A percentile compares a stretch with the other conserved stretches of the same genome.
Evolutionary conservation across 2,329 filamentous ascomycete genomes (phyloP).

Genomic region (Byssochlamys sp.): DNA sequence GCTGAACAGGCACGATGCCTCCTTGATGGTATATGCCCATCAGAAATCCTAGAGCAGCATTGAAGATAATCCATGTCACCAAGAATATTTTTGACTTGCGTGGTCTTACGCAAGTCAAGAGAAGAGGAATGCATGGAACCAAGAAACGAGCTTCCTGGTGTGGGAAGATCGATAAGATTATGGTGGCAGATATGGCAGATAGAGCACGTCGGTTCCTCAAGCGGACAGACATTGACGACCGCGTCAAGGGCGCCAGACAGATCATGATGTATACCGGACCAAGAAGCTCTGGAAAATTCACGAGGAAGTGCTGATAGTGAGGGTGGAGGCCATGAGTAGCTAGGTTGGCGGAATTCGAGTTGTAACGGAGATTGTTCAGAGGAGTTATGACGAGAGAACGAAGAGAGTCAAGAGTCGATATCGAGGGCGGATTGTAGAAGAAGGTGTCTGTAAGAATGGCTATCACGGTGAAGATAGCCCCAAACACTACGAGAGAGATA

Average conservation of each 20-base stretch:
- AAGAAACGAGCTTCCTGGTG: constrained; percentile 47
- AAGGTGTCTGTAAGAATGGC: constrained; percentile 76
- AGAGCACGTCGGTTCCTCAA: constrained; percentile 32
- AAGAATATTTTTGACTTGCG: constrained; percentile 35
- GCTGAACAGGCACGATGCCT: constrained; percentile 41
- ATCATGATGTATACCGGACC: constrained; percentile 57
- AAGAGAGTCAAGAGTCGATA: constrained; percentile 30
- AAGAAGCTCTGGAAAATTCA: constrained; percentile 62
- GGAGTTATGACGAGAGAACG: constrained; percentile 61
- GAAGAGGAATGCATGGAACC: constrained; percentile 42
- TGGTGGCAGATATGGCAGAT: constrained; percentile 36
- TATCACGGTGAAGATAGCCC: constrained; percentile 56
- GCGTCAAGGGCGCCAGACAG: constrained; percentile 39
- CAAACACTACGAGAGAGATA: constrained; percentile 54
- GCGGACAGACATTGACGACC: constrained; percentile 18
- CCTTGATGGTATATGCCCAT: constrained; percentile 48
- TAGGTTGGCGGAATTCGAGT: constrained; percentile 59
- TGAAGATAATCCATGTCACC: constrained; percentile 40
- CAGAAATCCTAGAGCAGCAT: constrained; percentile 37
- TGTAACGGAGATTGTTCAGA: constrained; percentile 69
- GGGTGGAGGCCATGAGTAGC: constrained; percentile 68
- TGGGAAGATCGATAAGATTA: constrained; percentile 37
- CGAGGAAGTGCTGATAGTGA: constrained; percentile 65
- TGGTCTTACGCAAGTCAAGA: constrained; percentile 39
- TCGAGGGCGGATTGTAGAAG: constrained; percentile 53